Percentiles rank a stretch among this genome's conserved stretches.
Conservation (phyloP, 345 rosid genomes). For the Hypericum androsaemum region DNA sequence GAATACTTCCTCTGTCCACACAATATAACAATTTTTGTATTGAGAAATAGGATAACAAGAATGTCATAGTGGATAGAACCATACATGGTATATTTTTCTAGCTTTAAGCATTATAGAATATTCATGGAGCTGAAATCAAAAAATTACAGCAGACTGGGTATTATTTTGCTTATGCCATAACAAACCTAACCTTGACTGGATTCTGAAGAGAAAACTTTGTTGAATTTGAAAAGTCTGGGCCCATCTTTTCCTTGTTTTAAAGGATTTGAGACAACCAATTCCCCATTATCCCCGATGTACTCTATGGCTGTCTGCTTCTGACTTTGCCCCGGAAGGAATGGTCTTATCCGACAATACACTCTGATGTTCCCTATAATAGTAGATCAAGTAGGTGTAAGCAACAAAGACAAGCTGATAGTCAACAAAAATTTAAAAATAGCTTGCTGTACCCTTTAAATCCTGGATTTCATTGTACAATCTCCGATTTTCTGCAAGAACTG, state of each 20-base stretch:
- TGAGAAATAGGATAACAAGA: slow-evolving; percentile 1
- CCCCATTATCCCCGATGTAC: slow-evolving; percentile 82
- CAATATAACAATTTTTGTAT: background rate
- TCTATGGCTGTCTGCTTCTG: slow-evolving; percentile 66
- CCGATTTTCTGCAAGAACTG: slow-evolving; percentile 74
- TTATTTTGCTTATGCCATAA: background rate
- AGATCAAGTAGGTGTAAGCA: slow-evolving; percentile 16
- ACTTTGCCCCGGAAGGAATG: slow-evolving; percentile 81
- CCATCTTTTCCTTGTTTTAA: slow-evolving; percentile 69
- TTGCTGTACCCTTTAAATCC: slow-evolving; percentile 71
- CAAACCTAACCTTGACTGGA: slow-evolving; percentile 64
- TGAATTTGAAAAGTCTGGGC: slow-evolving; percentile 72
- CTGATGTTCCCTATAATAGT: slow-evolving; percentile 69
- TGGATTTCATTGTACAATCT: slow-evolving; percentile 88
- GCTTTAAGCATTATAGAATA: background rate
- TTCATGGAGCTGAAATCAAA: background rate
- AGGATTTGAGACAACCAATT: slow-evolving; percentile 77
- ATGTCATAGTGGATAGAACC: slow-evolving; percentile 5
- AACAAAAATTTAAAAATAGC: background rate
- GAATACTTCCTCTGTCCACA: slow-evolving; percentile 74
- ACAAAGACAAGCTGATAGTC: slow-evolving; percentile 8
- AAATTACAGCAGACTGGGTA: background rate
- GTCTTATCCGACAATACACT: slow-evolving; percentile 91
- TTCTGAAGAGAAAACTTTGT: slow-evolving; percentile 75
- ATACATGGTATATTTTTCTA: background rate